These are phyloP conservation scores for Mortierella hygrophila DNA, from an alignment of 192 early-diverging fungal species.

Conservation along the genomic window DNA sequence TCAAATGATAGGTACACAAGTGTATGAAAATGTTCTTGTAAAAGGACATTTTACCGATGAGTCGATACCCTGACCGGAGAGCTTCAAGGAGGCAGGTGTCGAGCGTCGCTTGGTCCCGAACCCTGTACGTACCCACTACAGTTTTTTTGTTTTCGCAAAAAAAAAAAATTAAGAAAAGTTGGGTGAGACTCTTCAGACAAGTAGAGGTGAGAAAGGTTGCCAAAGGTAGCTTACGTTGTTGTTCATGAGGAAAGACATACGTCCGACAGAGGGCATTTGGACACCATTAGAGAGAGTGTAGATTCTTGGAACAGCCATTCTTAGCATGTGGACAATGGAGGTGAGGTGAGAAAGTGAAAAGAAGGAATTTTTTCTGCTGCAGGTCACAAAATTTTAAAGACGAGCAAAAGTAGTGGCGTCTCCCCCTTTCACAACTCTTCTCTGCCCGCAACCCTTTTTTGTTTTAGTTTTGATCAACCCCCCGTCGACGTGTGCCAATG, in stretches of 20 bases:
- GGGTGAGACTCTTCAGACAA: neutral
- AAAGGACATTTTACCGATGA: conserved; percentile 47
- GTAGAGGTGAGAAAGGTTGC: neutral
- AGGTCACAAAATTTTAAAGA: no score
- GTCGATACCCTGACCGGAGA: conserved; percentile 57
- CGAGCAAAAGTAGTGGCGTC: no score
- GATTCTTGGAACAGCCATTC: conserved; percentile 14
- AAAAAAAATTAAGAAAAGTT: neutral
- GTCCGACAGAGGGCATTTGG: conserved; percentile 34
- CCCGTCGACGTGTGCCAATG: neutral
- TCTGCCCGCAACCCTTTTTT: neutral
- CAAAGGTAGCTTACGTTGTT: neutral
- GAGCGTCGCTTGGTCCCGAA: conserved; percentile 49
- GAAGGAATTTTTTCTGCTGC: neutral
- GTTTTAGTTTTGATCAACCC: neutral
- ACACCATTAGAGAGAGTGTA: conserved; percentile 51
- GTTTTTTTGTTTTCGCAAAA: neutral
- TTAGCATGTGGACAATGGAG: neutral
- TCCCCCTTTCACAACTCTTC: neutral
- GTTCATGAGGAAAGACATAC: conserved; percentile 18
- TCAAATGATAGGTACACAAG: no score
- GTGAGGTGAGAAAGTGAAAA: neutral
- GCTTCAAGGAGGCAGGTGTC: conserved; percentile 54
- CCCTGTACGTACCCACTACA: conserved; percentile 62
- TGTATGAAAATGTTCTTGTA: no score